Base-by-base conservation (phyloP, 495 filamentous ascomycete genomes). In the Aspergillus carlsbadensis region DNA sequence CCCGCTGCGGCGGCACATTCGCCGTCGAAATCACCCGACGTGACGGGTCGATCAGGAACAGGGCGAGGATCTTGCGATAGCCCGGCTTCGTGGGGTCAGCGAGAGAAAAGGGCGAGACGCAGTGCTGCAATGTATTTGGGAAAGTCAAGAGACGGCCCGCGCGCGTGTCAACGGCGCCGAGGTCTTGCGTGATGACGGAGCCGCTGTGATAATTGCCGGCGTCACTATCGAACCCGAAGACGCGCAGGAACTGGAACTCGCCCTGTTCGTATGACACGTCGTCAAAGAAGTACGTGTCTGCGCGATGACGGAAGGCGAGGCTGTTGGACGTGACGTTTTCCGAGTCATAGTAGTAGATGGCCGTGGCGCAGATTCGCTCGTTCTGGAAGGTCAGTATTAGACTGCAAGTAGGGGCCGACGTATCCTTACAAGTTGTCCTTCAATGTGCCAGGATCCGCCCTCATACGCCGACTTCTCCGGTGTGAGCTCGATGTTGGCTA, bases 331-430 rank as follows among this genome's bases (percentile, higher is more conserved):
- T 83, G 47, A 87, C 77, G 62, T 89, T 88, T 5, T 82, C 68
- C 34, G 56, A 63, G 54, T 83, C 78, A 64, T 82, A 85, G 65
- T 84, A 84, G 58, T 81, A 85, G 5, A 86, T 54, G 1, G 80
- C 79, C 0, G 79, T 82, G 6, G 81, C 81, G 36, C 72, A 74
- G 42, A 84, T 84, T 15, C 65, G 65, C 45, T 84, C 81, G 57
- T 82, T 83, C 45, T 29, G 26, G 8, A 8, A 29, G 26, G 26
- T 29, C 26, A 29, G 26, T 29, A 29, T 29, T 29, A 4, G 4
- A 29, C 26, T 29, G 26, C 26, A 29, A 8, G 26, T 29, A 8
- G 26, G 26, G 3, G 26, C 26, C 26, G 8, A 29, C 4, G 26
- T 3, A 8, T 29, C 26, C 26, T 8, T 29, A 29, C 26, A 29